phyloP scores from a whole-genome alignment of 2,329 filamentous ascomycete species.

The Cladophialophora yegresii region DNA sequence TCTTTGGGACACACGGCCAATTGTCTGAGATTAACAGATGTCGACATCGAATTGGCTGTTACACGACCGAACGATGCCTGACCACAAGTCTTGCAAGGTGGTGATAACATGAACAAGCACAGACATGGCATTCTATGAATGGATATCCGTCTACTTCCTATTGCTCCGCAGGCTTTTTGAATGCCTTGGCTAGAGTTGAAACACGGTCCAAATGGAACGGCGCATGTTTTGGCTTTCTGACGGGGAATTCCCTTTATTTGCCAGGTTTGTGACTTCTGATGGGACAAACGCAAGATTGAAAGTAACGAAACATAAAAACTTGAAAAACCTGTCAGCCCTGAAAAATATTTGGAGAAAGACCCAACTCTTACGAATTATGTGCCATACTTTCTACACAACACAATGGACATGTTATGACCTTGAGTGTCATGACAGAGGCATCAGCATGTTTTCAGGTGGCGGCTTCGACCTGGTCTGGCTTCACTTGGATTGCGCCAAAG shows the following conservation, averaged over 20 bases:
- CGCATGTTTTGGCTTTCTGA: background rate
- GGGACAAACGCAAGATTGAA: background rate
- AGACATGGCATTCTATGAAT: background rate
- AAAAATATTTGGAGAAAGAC: background rate
- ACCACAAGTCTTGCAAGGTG: background rate
- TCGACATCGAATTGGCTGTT: conserved; percentile 2
- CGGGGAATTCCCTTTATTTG: background rate
- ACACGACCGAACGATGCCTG: conserved; percentile 1
- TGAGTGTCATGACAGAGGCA: background rate
- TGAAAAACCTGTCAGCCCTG: background rate
- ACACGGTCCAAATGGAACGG: background rate
- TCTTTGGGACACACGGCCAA: background rate
- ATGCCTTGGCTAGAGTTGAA: background rate
- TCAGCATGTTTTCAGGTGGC: background rate
- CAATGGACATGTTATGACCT: background rate
- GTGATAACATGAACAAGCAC: background rate
- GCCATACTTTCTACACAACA: background rate
- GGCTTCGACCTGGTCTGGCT: background rate
- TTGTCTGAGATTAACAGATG: background rate
- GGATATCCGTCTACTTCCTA: no score
- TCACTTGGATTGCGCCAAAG: background rate
- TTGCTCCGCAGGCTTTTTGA: background rate
- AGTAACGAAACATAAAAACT: background rate
- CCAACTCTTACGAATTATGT: background rate
- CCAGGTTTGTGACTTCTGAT: background rate